phyloP scores from a whole-genome alignment of 2,329 filamentous ascomycete genomes.

The Cladosporium sp. region DNA sequence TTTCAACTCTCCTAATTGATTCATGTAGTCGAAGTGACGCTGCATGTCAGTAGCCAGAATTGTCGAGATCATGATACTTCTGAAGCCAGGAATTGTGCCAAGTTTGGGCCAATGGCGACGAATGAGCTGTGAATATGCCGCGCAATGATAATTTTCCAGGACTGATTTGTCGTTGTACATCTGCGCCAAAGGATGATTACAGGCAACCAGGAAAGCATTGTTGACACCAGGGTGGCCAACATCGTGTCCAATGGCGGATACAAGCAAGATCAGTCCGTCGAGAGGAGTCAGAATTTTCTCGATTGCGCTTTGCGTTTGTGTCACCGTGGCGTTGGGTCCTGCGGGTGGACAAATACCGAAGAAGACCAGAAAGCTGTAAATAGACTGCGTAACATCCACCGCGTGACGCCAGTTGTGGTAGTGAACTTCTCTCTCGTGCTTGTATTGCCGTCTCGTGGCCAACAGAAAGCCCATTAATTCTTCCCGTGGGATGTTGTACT shows the following conservation, averaged over 20 bases:
- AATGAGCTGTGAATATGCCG: conserved; percentile 93
- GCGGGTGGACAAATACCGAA: conserved; percentile 54
- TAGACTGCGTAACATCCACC: conserved; percentile 89
- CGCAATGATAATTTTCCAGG: conserved; percentile 94
- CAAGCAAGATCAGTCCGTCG: conserved; percentile 81
- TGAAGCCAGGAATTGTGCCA: conserved; percentile 74
- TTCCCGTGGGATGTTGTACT: conserved; percentile 42
- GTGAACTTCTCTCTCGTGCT: conserved; percentile 49
- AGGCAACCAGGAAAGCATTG: conserved; percentile 88
- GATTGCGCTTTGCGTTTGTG: conserved; percentile 59
- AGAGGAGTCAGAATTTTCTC: conserved; percentile 76
- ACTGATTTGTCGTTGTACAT: conserved; percentile 97
- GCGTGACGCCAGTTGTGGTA: conserved; percentile 99
- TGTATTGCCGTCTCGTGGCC: conserved; percentile 90
- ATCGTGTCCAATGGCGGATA: conserved; percentile 97
- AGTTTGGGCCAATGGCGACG: conserved; percentile 85
- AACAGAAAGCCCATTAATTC: conserved; percentile 81
- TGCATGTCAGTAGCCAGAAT: conserved; percentile 98
- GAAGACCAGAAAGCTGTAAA: conserved; percentile 85
- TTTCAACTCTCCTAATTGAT: conserved; percentile 74
- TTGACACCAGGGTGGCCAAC: conserved; percentile 97
- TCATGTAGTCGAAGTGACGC: conserved; percentile 95
- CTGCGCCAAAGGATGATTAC: conserved; percentile 90
- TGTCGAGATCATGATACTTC: conserved; percentile 92
- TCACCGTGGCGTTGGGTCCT: too few relatives aligned